Base-by-base conservation (phyloP, 2,329 filamentous ascomycete species). In the Cladosporium sp. region DNA sequence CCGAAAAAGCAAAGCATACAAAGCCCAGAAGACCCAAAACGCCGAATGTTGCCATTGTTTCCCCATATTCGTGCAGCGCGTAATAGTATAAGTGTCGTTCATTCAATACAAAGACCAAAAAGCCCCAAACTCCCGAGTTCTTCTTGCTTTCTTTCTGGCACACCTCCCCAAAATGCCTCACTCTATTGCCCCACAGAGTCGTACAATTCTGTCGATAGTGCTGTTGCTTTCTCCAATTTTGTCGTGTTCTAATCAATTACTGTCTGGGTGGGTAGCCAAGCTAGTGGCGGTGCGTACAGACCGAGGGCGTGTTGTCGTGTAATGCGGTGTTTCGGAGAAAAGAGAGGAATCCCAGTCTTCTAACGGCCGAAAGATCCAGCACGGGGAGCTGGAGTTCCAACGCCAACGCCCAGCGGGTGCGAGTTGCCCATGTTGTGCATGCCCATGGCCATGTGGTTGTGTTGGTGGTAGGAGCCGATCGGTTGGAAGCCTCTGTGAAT, bases 401-500 rank as follows among this genome's bases (percentile, higher is more conserved):
- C 50, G 36, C 50, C 50, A 30, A 56, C 34, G 20, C 54, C 42
- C 19, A 56, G 42, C 5, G 54, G 54, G 34, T 56, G 54, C 15
- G 54, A 56, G 42, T 39, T 56, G 54, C 54, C 54, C 54, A 56
- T 37, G 54, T 56, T 56, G 42, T 56, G 54, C 54, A 56, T 49
- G 42, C 54, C 42, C 54, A 39, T 56, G 39, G 51, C 20, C 25
- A 55, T 47, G 61, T 71, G 69, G 49, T 71, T 70, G 40, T 64
- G 65, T 61, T 73, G 70, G 59, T 80, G 78, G 63, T 78, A 80
- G 2, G 74, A 73, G 28, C 77, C 77, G 51, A 80, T 80, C 36
- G 76, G 76, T 62, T 79, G 76, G 67, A 80, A 80, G 22, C 78
- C 78, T 70, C 77, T 80, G 60, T 22, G 30, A 14, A n/a, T n/a